Evolutionary conservation across 805 yeast species (phyloP).

Genomic region (Candida sithepensis): DNA sequence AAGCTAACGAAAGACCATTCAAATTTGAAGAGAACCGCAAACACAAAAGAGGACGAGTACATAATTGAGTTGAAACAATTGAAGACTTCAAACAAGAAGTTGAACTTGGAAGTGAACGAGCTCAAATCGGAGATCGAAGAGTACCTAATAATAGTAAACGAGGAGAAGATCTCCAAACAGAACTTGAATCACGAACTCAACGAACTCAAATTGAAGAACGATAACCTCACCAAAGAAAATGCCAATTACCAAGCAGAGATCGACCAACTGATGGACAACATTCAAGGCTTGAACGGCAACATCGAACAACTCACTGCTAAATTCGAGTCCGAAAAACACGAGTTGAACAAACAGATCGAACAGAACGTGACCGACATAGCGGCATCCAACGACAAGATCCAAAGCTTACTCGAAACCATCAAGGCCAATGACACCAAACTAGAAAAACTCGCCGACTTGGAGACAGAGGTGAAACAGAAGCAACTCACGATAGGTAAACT

Average conservation of each 20-base stretch:
- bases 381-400: constrained; percentile 20
- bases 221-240: constrained; percentile 23
- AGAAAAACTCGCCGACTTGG: constrained; percentile 35
- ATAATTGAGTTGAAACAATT: constrained; percentile 40
- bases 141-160: constrained; percentile 33
- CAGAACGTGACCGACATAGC: constrained; percentile 16
- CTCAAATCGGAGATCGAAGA: constrained; percentile 35
- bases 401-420: constrained; percentile 6
- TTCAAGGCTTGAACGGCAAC: constrained; percentile 10
- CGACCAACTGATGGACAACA: constrained; percentile 20
- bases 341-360: constrained; percentile 21
- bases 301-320: constrained; percentile 7
- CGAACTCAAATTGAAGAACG: constrained; percentile 28
- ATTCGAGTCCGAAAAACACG: constrained; percentile 24
- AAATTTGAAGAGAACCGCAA: constrained; percentile 35
- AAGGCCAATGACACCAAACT: constrained; percentile 20
- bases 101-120: constrained; percentile 33
- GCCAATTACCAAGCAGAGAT: constrained; percentile 25
- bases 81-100: constrained; percentile 36
- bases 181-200: constrained; percentile 41
- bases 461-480: constrained; percentile 60
- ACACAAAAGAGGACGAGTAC: constrained; percentile 37
- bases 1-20: constrained; percentile 40
- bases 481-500: constrained; percentile 82
- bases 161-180: constrained; percentile 41